Evolutionary conservation across 2,329 filamentous ascomycete genomes (phyloP), one percentile per base, ranked within the genome.

Genomic region (Colletotrichum truncatum): DNA sequence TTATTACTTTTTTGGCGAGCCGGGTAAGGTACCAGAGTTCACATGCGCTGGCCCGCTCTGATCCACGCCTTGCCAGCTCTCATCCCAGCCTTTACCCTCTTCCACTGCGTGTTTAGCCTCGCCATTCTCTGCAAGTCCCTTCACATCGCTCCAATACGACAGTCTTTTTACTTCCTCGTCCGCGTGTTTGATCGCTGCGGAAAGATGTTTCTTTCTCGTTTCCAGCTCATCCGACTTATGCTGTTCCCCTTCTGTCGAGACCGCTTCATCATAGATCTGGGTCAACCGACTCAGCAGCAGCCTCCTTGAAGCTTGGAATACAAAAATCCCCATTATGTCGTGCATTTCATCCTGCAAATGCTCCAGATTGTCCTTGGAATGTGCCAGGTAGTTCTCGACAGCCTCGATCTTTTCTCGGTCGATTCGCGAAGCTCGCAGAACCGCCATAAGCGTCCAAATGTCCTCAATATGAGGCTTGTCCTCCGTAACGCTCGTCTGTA

Each of bases 361-460:
- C 57, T 85, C 84, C 26, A 98, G 81, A 70, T 98, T 93, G 23
- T 92, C 89, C 6, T 87, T 88, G 18, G 88, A 92, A 56, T 96
- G 85, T 41, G 89, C 82, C n/a, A 98, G 82, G 74, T 97, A 99
- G 67, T 87, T 92, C 71, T 91, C 89, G 21, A 98, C 85, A 0
- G 91, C 90, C 67, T 95, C 91, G 64, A 97, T 89, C 81, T 96
- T 98, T 80, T 98, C 95, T 32, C 96, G 88, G 74, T 99, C 96
- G 70, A 99, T 93, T 7, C 89, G 86, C 6, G 91, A 88, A 38
- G 80, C 80, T 67, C 89, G 91, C 58, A 99, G 77, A 3, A 87
- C 85, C 21, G 78, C 80, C 80, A 97, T 85, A 25, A 99, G 81
- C 3, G 88, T 87, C 4, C 89, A 86, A 16, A 93, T 86, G 72